Evolutionary conservation across 208 protist species (phyloP).

Genomic region (Trypanosoma platydactyli): DNA sequence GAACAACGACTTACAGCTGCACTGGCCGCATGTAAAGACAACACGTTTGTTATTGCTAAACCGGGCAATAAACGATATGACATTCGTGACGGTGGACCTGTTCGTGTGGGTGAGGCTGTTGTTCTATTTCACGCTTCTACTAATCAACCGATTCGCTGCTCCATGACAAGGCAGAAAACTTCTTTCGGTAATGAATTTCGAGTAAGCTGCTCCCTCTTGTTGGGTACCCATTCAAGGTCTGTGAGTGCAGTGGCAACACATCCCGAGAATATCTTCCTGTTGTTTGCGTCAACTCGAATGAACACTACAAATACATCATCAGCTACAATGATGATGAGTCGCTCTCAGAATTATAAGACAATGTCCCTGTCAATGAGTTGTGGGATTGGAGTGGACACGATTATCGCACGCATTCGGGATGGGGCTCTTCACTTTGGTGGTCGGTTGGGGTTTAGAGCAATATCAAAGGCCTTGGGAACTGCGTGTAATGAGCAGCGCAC

Average conservation of each 20-base stretch:
- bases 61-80: conserved; percentile 50
- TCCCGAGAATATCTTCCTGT: conserved; percentile 73
- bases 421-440: conserved; percentile 66
- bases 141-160: conserved; percentile 60
- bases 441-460: conserved; percentile 67
- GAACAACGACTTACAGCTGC: conserved; percentile 47
- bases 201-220: conserved; percentile 58
- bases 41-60: conserved; percentile 67
- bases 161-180: conserved; percentile 32
- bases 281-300: conserved; percentile 14
- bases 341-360: background rate
- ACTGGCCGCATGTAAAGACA: conserved; percentile 53
- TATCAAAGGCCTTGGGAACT: conserved; percentile 71
- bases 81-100: conserved; percentile 52
- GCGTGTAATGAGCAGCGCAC: conserved; percentile 65
- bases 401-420: conserved; percentile 65
- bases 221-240: conserved; percentile 38
- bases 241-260: conserved; percentile 42
- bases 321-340: background rate
- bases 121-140: conserved; percentile 72
- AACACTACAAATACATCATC: background rate
- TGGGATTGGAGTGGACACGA: conserved; percentile 36
- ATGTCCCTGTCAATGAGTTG: conserved; percentile 42
- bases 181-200: conserved; percentile 65
- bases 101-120: conserved; percentile 71